Base-by-base conservation (phyloP, 2,329 filamentous ascomycete species). In the Didymellaceae sp. region DNA sequence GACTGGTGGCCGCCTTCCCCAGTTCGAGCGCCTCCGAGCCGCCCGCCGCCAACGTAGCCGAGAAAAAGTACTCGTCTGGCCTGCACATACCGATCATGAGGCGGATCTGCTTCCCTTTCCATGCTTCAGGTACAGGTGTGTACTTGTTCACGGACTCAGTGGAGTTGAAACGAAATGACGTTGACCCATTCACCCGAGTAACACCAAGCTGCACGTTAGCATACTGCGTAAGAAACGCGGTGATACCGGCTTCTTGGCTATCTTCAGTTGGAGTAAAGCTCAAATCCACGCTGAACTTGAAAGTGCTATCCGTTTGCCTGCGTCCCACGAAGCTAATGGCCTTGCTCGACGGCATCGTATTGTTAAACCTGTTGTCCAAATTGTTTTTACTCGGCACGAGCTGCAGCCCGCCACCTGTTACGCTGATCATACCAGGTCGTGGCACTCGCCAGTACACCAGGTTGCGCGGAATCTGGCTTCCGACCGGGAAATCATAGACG, bases 381-480 rank as follows among this genome's bases (percentile, higher is more conserved):
- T 28, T 28, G 5, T 28, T 28, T 3, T 28, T 28, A 13, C 26
- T 28, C 26, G 26, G 26, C 26, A 28, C 26, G 5, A 28, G 1
- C 11, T 28, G 26, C 26, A 28, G n/a, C 10, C 26, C 26, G 3
- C 3, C n/a, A 9, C 5, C 26, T 5, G 10, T 28, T 13, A 28
- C 26, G 26, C 26, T 28, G 26, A 28, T 28, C 26, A 28, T 28
- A 13, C 26, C 26, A 5, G 26, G 26, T 28, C 26, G 26, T 65
- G 11, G 74, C 77, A 4, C 81, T 82, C 17, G 84, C 80, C 80
- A 85, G 66, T 81, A 71, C 0, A 80, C 73, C 43, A 85, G 78
- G 51, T 85, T 78, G 0, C 68, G 66, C 0, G 82, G 81, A 0
- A 85, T 61, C 0, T 56, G 44, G 0, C 73, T 74, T 0, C 73